These are phyloP conservation scores for Starmera amethionina DNA, from an alignment of 805 yeast species.

Conservation along the genomic window DNA sequence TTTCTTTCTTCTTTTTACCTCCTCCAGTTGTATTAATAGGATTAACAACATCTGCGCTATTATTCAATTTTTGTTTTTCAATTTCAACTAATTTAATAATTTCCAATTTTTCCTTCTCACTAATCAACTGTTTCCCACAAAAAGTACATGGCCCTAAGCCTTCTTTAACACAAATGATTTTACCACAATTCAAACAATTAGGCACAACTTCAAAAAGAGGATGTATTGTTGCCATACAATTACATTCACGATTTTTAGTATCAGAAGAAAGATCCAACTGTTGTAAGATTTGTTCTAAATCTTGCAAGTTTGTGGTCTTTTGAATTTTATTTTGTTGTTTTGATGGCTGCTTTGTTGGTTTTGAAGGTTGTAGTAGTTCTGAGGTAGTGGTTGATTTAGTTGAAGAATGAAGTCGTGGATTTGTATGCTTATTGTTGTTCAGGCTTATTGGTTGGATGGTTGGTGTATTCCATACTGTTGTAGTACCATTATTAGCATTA, in stretches of 20 bases:
- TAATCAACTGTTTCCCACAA: constrained; percentile 64
- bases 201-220: constrained; percentile 87
- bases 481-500: background rate
- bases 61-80: constrained; percentile 39
- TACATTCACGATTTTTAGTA: constrained; percentile 32
- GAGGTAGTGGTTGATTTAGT: constrained; percentile 31
- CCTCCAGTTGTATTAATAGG: constrained; percentile 4
- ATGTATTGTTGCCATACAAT: constrained; percentile 82
- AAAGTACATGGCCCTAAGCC: constrained; percentile 85
- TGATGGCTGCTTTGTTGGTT: constrained; percentile 19
- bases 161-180: constrained; percentile 82
- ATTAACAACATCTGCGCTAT: constrained; percentile 13
- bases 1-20: constrained; percentile 28
- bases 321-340: constrained; percentile 28
- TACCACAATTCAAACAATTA: constrained; percentile 90
- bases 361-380: constrained; percentile 32
- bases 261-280: constrained; percentile 34
- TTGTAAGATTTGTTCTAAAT: constrained; percentile 52
- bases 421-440: background rate
- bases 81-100: constrained; percentile 41
- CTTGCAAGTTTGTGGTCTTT: constrained; percentile 48
- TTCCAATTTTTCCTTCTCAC: constrained; percentile 48
- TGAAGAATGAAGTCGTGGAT: constrained; percentile 4
- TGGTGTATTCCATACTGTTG: constrained; percentile 12
- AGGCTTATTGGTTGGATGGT: background rate